Evolutionary conservation across 441 rosid species (phyloP).

Genomic region (Gossypium trilobum): DNA sequence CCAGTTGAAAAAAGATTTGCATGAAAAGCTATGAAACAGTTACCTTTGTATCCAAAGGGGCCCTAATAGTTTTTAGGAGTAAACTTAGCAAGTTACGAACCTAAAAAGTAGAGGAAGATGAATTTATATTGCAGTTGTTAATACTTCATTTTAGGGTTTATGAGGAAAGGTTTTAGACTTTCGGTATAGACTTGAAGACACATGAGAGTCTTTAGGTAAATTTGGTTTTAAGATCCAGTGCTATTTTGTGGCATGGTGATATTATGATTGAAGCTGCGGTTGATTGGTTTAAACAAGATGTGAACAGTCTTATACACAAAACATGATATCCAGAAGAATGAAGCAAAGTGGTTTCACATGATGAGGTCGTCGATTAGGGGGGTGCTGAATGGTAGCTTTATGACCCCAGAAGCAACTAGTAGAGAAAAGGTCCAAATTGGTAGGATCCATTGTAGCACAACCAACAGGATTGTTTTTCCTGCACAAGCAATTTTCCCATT

Average conservation of each 20-base stretch:
- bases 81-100: too few relatives aligned
- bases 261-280: background rate
- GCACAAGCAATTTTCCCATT: conserved; percentile 8
- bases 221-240: too few relatives aligned
- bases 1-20: too few relatives aligned
- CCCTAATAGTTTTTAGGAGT: too few relatives aligned
- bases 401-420: conserved; percentile 41
- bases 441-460: conserved; percentile 42
- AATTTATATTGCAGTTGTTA: too few relatives aligned
- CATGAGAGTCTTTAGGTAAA: too few relatives aligned
- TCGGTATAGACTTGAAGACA: too few relatives aligned
- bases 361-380: conserved; percentile 55
- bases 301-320: background rate
- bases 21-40: too few relatives aligned
- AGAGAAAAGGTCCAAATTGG: conserved; percentile 54
- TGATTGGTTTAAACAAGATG: background rate
- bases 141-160: too few relatives aligned
- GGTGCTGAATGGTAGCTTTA: conserved; percentile 50
- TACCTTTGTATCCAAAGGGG: too few relatives aligned
- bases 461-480: conserved; percentile 52
- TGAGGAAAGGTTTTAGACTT: too few relatives aligned
- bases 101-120: too few relatives aligned
- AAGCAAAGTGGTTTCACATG: conserved; percentile 25
- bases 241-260: background rate
- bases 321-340: background rate